Percentiles rank a stretch among this genome's conserved stretches.
Evolutionary conservation across 352 stramenopile species (phyloP).

Genomic region (Phytophthora sansomeana): DNA sequence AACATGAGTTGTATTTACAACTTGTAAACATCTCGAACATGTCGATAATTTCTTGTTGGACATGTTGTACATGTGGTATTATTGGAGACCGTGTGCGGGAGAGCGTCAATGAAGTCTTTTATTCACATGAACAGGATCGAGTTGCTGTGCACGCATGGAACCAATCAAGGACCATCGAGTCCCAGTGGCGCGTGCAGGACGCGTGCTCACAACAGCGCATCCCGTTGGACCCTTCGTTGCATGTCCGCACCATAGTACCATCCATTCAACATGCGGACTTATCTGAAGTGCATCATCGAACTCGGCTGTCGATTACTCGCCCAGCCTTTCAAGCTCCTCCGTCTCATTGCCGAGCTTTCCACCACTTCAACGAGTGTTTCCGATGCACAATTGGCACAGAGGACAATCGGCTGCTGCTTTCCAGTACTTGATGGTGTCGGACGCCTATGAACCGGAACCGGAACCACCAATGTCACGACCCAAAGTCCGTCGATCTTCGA

Average conservation of each 20-base stretch:
- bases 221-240: not conserved
- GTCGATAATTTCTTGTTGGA: too few relatives aligned
- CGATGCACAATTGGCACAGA: conserved; percentile 7
- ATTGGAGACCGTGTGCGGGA: too few relatives aligned
- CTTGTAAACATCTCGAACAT: too few relatives aligned
- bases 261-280: not conserved
- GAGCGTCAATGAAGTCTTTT: too few relatives aligned
- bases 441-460: conserved; percentile 11
- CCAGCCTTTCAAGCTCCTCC: not conserved
- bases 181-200: conserved; percentile 7
- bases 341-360: conserved; percentile 23
- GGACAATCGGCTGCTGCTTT: not conserved
- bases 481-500: not conserved
- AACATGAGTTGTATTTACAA: too few relatives aligned
- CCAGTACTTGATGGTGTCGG: conserved; percentile 7
- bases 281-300: not conserved
- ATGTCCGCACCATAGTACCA: not conserved
- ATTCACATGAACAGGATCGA: not conserved
- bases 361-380: not conserved
- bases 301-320: conserved; percentile 12
- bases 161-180: conserved; percentile 19
- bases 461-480: not conserved
- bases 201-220: conserved; percentile 11
- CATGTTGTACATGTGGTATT: too few relatives aligned
- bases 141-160: conserved; percentile 14